A percentile compares a stretch with the other conserved stretches of the same genome.
phyloP scores from a whole-genome alignment of 2,329 filamentous ascomycete species.

The Botrytis deweyae region DNA sequence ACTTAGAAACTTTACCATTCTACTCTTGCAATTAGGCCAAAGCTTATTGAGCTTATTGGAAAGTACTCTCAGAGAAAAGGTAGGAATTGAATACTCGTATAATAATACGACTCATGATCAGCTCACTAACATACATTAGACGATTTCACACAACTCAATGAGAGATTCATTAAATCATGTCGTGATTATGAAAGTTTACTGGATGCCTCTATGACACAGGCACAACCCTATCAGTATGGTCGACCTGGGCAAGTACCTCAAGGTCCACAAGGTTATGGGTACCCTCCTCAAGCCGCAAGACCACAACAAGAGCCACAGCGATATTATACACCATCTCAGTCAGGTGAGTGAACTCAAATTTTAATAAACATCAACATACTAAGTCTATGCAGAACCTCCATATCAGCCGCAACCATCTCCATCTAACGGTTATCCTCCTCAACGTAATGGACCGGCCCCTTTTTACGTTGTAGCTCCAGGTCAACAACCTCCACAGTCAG shows the following conservation, averaged over 20 bases:
- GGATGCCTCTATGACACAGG: conserved; percentile 94
- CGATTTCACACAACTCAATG: conserved; percentile 96
- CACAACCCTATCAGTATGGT: conserved; percentile 77
- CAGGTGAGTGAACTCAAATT: conserved; percentile 31
- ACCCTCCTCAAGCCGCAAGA: conserved; percentile 40
- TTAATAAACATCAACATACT: neutral
- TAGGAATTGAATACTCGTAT: conserved; percentile 41
- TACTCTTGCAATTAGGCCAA: conserved; percentile 89
- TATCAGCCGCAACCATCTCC: conserved; percentile 51
- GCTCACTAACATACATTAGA: conserved; percentile 54
- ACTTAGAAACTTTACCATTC: conserved; percentile 78
- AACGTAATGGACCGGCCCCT: conserved; percentile 53
- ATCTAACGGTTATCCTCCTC: conserved; percentile 57
- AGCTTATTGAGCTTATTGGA: conserved; percentile 95
- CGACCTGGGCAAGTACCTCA: conserved; percentile 35
- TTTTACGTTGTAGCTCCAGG: conserved; percentile 59
- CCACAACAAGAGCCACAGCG: conserved; percentile 61
- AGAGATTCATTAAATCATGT: conserved; percentile 98
- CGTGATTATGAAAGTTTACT: conserved; percentile 95
- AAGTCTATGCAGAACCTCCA: conserved; percentile 40
- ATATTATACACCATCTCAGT: conserved; percentile 64
- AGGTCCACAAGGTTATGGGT: conserved; percentile 39
- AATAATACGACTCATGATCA: neutral
- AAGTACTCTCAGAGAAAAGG: conserved; percentile 99
- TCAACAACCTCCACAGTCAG: conserved; percentile 39